Conservation (phyloP, 2,329 filamentous ascomycete genomes). For the Trichoderma sp. region DNA sequence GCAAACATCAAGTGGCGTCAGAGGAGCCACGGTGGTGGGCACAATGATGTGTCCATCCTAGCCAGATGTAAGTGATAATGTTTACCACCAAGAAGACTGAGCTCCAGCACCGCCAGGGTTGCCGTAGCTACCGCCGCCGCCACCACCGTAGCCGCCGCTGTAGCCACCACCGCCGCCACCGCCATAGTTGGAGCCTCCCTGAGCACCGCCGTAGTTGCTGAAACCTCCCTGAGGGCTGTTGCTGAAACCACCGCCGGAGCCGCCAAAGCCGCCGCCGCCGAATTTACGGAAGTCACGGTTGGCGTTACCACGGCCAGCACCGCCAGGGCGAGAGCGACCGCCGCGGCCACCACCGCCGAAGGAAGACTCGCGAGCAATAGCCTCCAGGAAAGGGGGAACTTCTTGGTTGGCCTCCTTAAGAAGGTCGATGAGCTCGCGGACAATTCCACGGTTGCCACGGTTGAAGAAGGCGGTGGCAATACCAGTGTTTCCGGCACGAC, state of each 20-base stretch:
- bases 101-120: conserved; percentile 72
- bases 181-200: conserved; percentile 46
- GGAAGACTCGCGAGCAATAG: conserved; percentile 91
- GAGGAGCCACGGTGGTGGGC: conserved; percentile 27
- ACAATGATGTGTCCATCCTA: conserved; percentile 29
- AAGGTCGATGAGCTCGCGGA: conserved; percentile 94
- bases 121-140: conserved; percentile 54
- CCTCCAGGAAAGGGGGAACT: conserved; percentile 90
- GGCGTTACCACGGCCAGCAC: conserved; percentile 65
- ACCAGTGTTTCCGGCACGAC: conserved; percentile 98
- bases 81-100: conserved; percentile 72
- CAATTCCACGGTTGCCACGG: conserved; percentile 97
- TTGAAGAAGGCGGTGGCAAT: conserved; percentile 99
- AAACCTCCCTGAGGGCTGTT: conserved; percentile 41
- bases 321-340: conserved; percentile 56
- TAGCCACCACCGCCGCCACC: conserved; percentile 50
- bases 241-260: conserved; percentile 46
- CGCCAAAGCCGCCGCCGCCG: conserved; percentile 59
- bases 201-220: conserved; percentile 41
- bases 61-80: background rate
- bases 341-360: conserved; percentile 73
- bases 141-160: conserved; percentile 53
- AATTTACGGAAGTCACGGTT: conserved; percentile 91
- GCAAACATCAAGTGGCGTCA: conserved; percentile 31
- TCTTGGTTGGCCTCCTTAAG: conserved; percentile 99